Base-by-base conservation (phyloP, 345 rosid genomes). In the Nephelium lappaceum region DNA sequence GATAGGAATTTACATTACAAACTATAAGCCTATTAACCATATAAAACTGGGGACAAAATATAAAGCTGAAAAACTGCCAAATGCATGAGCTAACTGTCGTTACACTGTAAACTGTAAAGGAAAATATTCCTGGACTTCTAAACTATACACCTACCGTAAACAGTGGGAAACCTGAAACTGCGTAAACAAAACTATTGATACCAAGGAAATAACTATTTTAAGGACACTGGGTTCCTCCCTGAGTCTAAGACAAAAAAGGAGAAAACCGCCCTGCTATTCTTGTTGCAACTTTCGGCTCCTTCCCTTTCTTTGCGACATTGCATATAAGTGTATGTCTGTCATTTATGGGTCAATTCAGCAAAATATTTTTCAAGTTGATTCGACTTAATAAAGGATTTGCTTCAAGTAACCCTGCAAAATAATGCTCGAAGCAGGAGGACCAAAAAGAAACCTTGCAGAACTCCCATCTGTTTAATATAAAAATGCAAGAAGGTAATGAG, bases 381-480 rank as follows among this genome's bases (percentile, higher is more conserved):
- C 4, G 0, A n/a, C 47, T 18, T 23, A 16, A 69, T 38, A 67
- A 62, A 8, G 38, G 16, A 69, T 36, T 74, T 55, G 60, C 43
- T n/a, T 72, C 31, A 62, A 6, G 43, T 31, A 15, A 19, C 57
- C 77, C 71, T 5, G 25, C 38, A 31, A 58, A 11, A 42, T 4
- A 15, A 42, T 18, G 77, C 23, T 23, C 5, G 5, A 19, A n/a
- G 57, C 67, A 24, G 67, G 45, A 11, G 10, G 27, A 64, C 72
- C 36, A 47, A 42, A 68, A 75, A 24, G 47, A 71, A n/a, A 25
- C 58, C 21, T 2, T 43, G 76, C 47, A 18, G 7, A 45, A 5
- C 36, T 41, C 55, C 64, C 21, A 76, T 45, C 83, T 79, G 85
- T 73, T 77, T 39, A 66, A 38, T 75, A 62, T 51, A 66, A 75